Evolutionary conservation across 768 basidiomycete species (phyloP).

Genomic region (Termitomyces sp.): DNA sequence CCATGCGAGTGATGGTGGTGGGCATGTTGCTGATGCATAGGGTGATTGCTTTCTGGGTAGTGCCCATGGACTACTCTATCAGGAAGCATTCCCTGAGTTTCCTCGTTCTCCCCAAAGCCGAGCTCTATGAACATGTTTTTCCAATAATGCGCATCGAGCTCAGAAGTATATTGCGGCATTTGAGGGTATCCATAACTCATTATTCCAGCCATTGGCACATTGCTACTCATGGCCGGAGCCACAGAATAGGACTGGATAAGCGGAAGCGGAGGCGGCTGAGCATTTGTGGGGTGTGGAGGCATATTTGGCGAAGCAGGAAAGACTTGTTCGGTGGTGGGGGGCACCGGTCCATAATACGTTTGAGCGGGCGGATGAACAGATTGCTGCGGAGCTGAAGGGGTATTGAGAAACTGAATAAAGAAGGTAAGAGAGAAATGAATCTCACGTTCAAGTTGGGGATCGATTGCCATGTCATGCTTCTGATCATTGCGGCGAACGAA

Average conservation of each 20-base stretch:
- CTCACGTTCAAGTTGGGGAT: conserved; percentile 55
- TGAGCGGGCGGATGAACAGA: conserved; percentile 20
- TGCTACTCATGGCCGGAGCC: background rate
- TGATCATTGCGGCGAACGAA: conserved; percentile 44
- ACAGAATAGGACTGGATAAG: conserved; percentile 1
- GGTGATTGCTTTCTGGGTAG: conserved; percentile 22
- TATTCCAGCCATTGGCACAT: conserved; percentile 10
- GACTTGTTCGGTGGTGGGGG: background rate
- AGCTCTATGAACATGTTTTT: conserved; percentile 73
- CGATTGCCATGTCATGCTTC: conserved; percentile 43
- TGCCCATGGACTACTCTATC: conserved; percentile 19
- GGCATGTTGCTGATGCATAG: conserved; percentile 13
- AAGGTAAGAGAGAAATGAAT: background rate
- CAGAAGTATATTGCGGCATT: conserved; percentile 42
- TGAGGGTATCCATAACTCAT: conserved; percentile 30
- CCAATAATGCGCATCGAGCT: conserved; percentile 70
- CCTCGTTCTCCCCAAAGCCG: conserved; percentile 54
- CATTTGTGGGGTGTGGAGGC: conserved; percentile 19
- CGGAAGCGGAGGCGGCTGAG: conserved; percentile 21
- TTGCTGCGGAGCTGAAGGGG: conserved; percentile 19
- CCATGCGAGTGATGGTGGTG: conserved; percentile 24
- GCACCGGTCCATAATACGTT: conserved; percentile 21
- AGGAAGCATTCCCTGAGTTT: conserved; percentile 23
- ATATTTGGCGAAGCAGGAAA: conserved; percentile 40
- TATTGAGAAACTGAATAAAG: conserved; percentile 1